A percentile compares a stretch with the other conserved stretches of the same genome.
phyloP scores from a whole-genome alignment of 2,329 filamentous ascomycete species.

The Pseudogymnoascus sp. region DNA sequence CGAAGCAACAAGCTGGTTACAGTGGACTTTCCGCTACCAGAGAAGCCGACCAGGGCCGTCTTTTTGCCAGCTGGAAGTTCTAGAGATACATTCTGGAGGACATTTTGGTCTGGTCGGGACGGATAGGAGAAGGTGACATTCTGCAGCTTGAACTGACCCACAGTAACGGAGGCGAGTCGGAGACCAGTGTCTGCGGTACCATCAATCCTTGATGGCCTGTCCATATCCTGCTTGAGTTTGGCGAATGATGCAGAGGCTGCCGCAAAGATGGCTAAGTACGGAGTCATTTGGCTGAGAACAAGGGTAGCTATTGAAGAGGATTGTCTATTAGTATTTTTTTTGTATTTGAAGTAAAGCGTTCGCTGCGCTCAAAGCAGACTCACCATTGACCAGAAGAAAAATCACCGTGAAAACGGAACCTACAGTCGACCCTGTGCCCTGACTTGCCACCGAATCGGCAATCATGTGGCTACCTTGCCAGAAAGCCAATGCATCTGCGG shows the following conservation, averaged over 20 bases:
- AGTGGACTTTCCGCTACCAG: constrained; percentile 88
- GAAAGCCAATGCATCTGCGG: constrained; percentile 49
- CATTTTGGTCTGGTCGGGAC: constrained; percentile 38
- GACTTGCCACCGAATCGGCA: constrained; percentile 22
- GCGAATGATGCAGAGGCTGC: constrained; percentile 11
- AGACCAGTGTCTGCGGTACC: background rate
- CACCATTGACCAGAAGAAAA: constrained; percentile 39
- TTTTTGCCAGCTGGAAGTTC: constrained; percentile 53
- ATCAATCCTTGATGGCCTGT: constrained; percentile 4
- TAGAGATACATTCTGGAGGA: constrained; percentile 60
- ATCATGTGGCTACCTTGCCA: constrained; percentile 48
- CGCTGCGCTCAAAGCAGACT: background rate
- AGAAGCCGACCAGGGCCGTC: constrained; percentile 72
- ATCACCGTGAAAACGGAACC: constrained; percentile 39
- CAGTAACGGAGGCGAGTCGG: background rate
- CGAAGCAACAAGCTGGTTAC: constrained; percentile 65
- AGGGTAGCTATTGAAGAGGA: constrained; percentile 33
- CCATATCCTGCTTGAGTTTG: constrained; percentile 27
- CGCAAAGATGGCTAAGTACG: constrained; percentile 42
- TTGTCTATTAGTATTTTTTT: background rate
- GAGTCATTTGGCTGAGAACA: constrained; percentile 41
- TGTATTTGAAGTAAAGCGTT: background rate
- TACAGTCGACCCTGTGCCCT: constrained; percentile 34
- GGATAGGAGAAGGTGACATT: constrained; percentile 60
- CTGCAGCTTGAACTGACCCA: constrained; percentile 12